Base-by-base conservation (phyloP, 495 filamentous ascomycete genomes). In the Aspergillus kassunensis region DNA sequence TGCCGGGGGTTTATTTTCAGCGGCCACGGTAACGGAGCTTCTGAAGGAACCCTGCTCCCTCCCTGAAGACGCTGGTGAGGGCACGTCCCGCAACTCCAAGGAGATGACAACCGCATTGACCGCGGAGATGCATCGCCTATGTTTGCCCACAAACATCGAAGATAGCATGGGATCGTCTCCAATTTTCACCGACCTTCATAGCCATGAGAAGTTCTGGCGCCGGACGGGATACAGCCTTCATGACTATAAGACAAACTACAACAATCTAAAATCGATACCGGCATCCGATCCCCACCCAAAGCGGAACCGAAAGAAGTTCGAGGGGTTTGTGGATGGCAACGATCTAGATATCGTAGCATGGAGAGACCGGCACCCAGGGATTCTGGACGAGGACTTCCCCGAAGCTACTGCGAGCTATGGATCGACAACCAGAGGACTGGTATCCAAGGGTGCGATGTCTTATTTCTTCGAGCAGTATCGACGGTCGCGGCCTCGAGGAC, bases 331-430 rank as follows among this genome's bases (percentile, higher is more conserved):
- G 8, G 49, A 53, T 29, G 30, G 31, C 18, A 49, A 39, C 7
- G 8, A 58, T 54, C 51, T 39, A 2, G 51, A 51, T 3, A 58
- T 58, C 15, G 24, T 58, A 5, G 50, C 50, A 2, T 58, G 50
- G 56, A 25, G 49, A 19, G 18, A 34, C 21, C 34, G 49, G 2
- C 55, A 51, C 29, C 47, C 54, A 6, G 33, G 16, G 12, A 18
- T 56, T 21, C 1, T 51, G 1, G 44, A 58, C 20, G 40, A 44
- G 23, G 50, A 54, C 19, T 58, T 25, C 35, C 49, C 45, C 1
- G 51, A 58, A 34, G 56, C 50, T 0, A 54, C 56, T 8, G 56
- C 44, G 4, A 51, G 56, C 1, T 58, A 58, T 34, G 51, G 56
- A 18, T 13, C 19, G 5, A 57, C 55, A 4, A 35, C 6, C 11